Evolutionary conservation across 768 basidiomycete genomes (phyloP).

Genomic region (Mycena haematopus): DNA sequence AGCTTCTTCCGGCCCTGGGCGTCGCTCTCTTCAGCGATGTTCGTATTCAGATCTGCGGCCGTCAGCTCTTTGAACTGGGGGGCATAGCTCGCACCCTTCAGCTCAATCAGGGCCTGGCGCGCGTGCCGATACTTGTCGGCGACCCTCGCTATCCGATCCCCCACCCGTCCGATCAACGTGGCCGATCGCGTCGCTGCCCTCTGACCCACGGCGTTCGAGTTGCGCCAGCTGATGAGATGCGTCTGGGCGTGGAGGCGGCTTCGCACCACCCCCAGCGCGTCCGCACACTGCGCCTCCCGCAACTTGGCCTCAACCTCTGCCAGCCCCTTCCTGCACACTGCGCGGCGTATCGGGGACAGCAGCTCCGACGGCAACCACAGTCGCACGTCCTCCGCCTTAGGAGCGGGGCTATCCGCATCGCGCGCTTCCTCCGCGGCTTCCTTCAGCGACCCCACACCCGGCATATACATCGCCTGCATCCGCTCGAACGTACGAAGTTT

Average conservation of each 20-base stretch:
- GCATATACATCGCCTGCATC: constrained; percentile 12
- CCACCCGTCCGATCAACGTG: constrained; percentile 16
- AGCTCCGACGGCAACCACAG: constrained; percentile 25
- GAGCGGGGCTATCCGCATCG: neutral
- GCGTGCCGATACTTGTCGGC: too few species aligned
- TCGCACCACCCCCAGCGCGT: constrained; percentile 10
- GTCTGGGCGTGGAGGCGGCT: constrained; percentile 15
- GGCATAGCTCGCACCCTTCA: too few species aligned
- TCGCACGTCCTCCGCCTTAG: constrained; percentile 19
- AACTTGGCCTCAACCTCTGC: too few species aligned
- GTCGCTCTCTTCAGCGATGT: too few species aligned
- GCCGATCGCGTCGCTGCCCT: neutral
- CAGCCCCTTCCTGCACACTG: too few species aligned
- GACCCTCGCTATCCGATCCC: neutral
- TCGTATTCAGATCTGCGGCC: too few species aligned
- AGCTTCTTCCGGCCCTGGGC: neutral
- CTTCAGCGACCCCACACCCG: constrained; percentile 1
- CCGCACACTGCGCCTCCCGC: constrained; percentile 12
- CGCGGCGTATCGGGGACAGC: neutral
- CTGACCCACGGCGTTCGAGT: constrained; percentile 15
- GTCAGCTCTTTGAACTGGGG: too few species aligned
- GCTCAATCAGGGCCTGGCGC: too few species aligned
- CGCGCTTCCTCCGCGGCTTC: constrained; percentile 14
- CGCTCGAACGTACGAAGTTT: constrained; percentile 14
- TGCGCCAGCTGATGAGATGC: constrained; percentile 12